Conservation (phyloP, 2,329 filamentous ascomycete species). For the Pyrenochaeta sp. region DNA sequence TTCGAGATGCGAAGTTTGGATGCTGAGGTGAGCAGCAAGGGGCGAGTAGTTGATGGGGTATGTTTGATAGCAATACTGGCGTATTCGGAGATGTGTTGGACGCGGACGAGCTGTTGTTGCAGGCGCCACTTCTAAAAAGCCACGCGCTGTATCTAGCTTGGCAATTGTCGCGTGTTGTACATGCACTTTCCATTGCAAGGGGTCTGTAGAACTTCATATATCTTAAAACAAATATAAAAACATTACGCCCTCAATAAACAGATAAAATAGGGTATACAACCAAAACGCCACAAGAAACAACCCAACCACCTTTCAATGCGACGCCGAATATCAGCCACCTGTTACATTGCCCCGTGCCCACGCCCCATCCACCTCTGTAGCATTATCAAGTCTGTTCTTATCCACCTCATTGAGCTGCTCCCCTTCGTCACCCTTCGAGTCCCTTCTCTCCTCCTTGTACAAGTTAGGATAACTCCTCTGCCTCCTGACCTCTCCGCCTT, state of each 20-base stretch:
- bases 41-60: neutral
- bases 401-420: slow-evolving; percentile 1
- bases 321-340: neutral
- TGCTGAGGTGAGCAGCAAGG: slow-evolving; percentile 26
- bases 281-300: neutral
- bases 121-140: neutral
- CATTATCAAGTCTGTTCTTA: neutral
- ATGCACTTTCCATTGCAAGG: neutral
- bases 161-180: neutral
- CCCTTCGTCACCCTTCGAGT: slow-evolving; percentile 19
- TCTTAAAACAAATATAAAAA: neutral
- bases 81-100: neutral
- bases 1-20: slow-evolving; percentile 27
- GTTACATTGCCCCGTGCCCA: neutral
- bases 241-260: neutral
- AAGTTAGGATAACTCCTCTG: slow-evolving; percentile 50
- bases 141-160: neutral
- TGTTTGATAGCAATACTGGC: neutral
- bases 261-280: neutral
- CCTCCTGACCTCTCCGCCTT: slow-evolving; percentile 38
- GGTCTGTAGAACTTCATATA: neutral
- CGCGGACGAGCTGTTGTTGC: too few relatives aligned
- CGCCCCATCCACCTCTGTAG: neutral
- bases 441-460: slow-evolving; percentile 31
- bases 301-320: neutral